Percentiles rank a stretch among this genome's conserved stretches.
phyloP scores from a whole-genome alignment of 768 basidiomycete genomes.

The Dacryopinax spathularia region DNA sequence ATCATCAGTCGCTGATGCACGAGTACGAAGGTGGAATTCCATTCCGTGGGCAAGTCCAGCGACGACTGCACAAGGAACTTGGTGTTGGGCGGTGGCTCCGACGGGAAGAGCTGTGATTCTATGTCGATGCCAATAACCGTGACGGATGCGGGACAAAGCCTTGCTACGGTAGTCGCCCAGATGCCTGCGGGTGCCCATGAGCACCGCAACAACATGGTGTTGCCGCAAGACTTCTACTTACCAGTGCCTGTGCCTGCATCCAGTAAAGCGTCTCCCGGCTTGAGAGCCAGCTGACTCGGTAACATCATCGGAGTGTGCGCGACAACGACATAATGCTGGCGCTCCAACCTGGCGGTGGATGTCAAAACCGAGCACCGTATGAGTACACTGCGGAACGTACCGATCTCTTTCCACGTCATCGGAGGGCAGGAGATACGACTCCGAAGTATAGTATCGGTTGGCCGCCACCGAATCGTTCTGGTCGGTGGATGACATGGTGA shows the following conservation, averaged over 20 bases:
- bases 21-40: constrained; percentile 5
- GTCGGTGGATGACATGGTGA: neutral
- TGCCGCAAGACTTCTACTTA: neutral
- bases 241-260: neutral
- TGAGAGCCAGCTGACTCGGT: neutral
- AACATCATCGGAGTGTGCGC: neutral
- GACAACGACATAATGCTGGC: neutral
- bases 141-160: constrained; percentile 3
- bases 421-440: neutral
- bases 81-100: constrained; percentile 5
- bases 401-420: neutral
- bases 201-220: neutral
- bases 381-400: neutral
- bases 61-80: constrained; percentile 13
- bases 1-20: constrained; percentile 12
- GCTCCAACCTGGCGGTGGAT: neutral
- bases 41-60: constrained; percentile 10
- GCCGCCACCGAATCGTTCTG: neutral
- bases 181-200: constrained; percentile 2
- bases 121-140: constrained; percentile 13
- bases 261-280: neutral
- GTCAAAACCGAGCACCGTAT: neutral
- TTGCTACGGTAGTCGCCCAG: constrained; percentile 11
- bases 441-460: neutral
- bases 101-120: constrained; percentile 12